Evolutionary conservation across 306 rosid genomes (phyloP).

Genomic region (Oxytropis ochrocephala): DNA sequence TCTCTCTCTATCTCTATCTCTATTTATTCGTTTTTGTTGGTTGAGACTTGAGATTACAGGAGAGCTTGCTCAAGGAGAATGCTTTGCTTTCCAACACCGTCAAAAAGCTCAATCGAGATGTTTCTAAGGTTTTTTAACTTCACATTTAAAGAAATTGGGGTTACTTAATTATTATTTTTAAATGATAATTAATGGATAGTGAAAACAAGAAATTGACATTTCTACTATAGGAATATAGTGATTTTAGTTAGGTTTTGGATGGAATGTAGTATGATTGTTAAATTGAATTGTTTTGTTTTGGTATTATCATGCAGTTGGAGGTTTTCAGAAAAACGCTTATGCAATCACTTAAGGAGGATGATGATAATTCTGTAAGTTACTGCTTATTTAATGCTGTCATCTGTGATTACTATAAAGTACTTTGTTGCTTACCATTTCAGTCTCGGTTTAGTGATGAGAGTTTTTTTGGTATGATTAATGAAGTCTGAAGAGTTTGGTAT

Average conservation of each 20-base stretch:
- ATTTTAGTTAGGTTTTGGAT: background rate
- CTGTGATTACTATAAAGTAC: background rate
- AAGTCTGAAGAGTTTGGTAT: background rate
- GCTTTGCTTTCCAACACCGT: conserved; percentile 54
- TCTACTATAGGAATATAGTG: background rate
- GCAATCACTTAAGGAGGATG: conserved; percentile 86
- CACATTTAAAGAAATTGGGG: background rate
- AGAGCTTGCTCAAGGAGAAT: conserved; percentile 61
- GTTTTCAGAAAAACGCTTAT: conserved; percentile 90
- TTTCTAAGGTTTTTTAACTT: conserved; percentile 52
- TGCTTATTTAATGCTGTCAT: background rate
- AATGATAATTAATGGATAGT: background rate
- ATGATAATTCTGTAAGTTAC: conserved; percentile 60
- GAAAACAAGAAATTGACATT: background rate
- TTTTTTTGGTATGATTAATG: no score
- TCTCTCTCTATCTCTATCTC: background rate
- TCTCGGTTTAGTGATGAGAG: background rate
- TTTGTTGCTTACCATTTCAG: background rate
- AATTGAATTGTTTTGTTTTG: background rate
- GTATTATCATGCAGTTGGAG: conserved; percentile 53
- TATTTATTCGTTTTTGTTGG: background rate
- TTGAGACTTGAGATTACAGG: conserved; percentile 37
- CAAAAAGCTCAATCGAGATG: conserved; percentile 86
- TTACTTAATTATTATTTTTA: background rate
- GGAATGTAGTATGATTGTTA: background rate